phyloP scores from a whole-genome alignment of 2,329 filamentous ascomycete species.

The Byssochlamys sp. region DNA sequence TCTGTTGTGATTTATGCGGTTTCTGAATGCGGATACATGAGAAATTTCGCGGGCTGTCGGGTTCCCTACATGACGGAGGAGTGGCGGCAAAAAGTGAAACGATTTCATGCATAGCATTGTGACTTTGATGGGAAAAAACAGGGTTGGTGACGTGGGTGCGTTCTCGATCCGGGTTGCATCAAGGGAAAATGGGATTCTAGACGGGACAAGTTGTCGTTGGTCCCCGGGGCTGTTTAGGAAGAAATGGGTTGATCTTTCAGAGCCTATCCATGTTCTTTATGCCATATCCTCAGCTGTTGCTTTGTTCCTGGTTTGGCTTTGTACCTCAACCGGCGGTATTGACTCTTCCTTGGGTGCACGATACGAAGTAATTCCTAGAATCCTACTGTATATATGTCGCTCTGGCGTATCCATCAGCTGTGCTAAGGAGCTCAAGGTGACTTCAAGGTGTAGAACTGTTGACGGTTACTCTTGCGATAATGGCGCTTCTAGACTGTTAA shows the following conservation, averaged over 20 bases:
- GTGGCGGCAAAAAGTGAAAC: not conserved
- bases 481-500: not conserved
- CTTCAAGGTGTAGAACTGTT: not conserved
- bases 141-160: not conserved
- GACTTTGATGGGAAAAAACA: slow-evolving; percentile 1
- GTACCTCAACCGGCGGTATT: not conserved
- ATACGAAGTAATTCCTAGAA: not conserved
- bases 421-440: not conserved
- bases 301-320: not conserved
- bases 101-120: slow-evolving; percentile 2
- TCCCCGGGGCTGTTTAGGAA: not conserved
- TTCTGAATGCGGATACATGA: not conserved
- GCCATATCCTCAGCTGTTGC: not conserved
- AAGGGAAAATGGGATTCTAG: not conserved
- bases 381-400: not conserved
- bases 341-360: not conserved
- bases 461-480: not conserved
- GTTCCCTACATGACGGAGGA: not conserved
- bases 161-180: not conserved
- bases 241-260: not conserved
- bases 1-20: not conserved
- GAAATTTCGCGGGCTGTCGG: not conserved
- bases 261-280: not conserved
- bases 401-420: not conserved
- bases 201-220: not conserved